Conservation (phyloP, 192 early-diverging fungal genomes). For the Geranomyces variabilis region DNA sequence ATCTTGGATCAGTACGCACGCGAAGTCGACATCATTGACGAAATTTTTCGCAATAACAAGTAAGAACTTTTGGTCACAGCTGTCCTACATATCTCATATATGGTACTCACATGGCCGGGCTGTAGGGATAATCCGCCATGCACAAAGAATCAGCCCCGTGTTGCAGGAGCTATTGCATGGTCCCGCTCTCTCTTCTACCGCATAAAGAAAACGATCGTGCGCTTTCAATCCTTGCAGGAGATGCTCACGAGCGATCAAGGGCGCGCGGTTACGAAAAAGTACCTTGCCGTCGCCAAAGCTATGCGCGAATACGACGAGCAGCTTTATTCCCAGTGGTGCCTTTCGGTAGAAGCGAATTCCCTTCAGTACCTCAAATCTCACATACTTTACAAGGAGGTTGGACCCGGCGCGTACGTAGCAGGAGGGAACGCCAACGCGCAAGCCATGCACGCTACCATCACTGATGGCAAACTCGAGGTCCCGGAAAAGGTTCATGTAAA, state of each 20-base stretch:
- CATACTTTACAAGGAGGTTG: constrained; percentile 51
- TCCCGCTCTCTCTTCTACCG: constrained; percentile 57
- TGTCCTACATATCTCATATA: background rate
- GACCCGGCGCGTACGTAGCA: background rate
- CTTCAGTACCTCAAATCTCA: constrained; percentile 59
- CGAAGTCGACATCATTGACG: constrained; percentile 67
- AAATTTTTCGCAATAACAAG: constrained; percentile 63
- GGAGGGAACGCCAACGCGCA: background rate
- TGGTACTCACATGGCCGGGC: background rate
- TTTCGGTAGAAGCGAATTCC: constrained; percentile 59
- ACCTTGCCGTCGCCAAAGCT: constrained; percentile 60
- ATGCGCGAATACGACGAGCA: constrained; percentile 66
- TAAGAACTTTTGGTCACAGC: constrained; percentile 15
- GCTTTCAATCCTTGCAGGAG: constrained; percentile 68
- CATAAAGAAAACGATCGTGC: constrained; percentile 67
- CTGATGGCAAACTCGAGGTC: constrained; percentile 12
- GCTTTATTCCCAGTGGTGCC: constrained; percentile 61
- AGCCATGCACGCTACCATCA: background rate
- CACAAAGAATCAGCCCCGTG: constrained; percentile 63
- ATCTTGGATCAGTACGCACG: constrained; percentile 66
- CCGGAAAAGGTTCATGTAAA: constrained; percentile 55
- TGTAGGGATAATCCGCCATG: constrained; percentile 56
- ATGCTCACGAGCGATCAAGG: constrained; percentile 65
- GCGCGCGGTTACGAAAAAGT: constrained; percentile 61
- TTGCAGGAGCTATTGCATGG: constrained; percentile 68